phyloP scores from a whole-genome alignment of 805 yeast genomes.

The Priceomyces haplophilus region DNA sequence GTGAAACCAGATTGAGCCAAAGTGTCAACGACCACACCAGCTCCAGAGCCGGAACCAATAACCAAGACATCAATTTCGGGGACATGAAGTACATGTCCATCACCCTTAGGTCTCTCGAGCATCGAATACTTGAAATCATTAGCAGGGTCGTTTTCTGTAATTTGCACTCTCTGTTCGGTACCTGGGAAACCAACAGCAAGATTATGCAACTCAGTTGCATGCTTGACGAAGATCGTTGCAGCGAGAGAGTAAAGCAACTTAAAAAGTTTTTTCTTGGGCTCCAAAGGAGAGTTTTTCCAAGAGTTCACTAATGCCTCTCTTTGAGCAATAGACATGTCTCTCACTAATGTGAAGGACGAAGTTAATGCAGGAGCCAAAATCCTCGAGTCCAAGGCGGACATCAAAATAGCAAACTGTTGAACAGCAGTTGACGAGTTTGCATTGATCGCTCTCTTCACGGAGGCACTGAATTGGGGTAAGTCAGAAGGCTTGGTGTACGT shows the following conservation, averaged over 20 bases:
- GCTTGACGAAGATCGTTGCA: constrained; percentile 20
- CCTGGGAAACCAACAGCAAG: constrained; percentile 40
- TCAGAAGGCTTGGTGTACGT: constrained; percentile 27
- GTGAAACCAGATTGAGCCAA: constrained; percentile 41
- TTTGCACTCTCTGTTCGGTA: constrained; percentile 24
- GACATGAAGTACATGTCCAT: constrained; percentile 29
- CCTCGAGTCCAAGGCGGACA: constrained; percentile 27
- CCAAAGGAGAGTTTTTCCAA: constrained; percentile 43
- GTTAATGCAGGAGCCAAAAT: constrained; percentile 32
- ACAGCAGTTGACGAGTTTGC: constrained; percentile 15
- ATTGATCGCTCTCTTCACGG: constrained; percentile 12
- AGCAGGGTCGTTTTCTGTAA: constrained; percentile 24
- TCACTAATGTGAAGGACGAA: constrained; percentile 29
- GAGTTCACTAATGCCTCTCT: constrained; percentile 27
- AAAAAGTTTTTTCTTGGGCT: constrained; percentile 33
- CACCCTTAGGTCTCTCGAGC: constrained; percentile 27
- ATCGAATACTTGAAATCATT: constrained; percentile 28
- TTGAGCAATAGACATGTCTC: constrained; percentile 35
- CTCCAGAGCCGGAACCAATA: constrained; percentile 53
- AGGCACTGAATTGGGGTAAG: constrained; percentile 24
- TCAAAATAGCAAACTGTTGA: constrained; percentile 22
- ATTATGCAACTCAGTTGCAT: constrained; percentile 32
- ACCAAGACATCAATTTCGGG: constrained; percentile 44
- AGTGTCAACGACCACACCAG: constrained; percentile 51
- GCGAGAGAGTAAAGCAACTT: constrained; percentile 25